phyloP scores from a whole-genome alignment of 1,284 basidiomycete species.

The Entoloma clypeatum region DNA sequence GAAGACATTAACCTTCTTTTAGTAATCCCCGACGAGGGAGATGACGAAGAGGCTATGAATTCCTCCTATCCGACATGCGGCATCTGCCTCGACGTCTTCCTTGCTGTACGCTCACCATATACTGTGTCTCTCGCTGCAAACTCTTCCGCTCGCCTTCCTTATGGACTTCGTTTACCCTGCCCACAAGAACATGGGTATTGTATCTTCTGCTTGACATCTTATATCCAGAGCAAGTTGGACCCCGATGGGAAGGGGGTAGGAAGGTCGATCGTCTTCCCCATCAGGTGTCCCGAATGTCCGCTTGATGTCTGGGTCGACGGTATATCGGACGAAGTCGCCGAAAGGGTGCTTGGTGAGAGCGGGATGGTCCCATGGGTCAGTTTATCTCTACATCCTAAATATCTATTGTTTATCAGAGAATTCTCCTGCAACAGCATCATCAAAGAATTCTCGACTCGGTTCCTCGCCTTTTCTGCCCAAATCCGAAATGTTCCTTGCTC shows the following conservation, averaged over 20 bases:
- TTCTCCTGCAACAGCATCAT: slow-evolving; percentile 26
- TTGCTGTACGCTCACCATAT: slow-evolving; percentile 33
- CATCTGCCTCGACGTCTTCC: slow-evolving; percentile 39
- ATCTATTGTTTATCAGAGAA: neutral
- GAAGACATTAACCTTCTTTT: neutral
- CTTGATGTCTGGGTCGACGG: slow-evolving; percentile 31
- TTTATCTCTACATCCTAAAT: neutral
- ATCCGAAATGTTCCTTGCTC: slow-evolving; percentile 35
- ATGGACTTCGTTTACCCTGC: slow-evolving; percentile 36
- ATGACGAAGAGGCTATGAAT: slow-evolving; percentile 9
- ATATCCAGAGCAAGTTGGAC: slow-evolving; percentile 36
- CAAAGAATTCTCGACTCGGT: slow-evolving; percentile 37
- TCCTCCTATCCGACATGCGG: slow-evolving; percentile 29
- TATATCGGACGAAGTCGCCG: slow-evolving; percentile 34
- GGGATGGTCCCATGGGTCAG: slow-evolving; percentile 36
- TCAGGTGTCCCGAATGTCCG: slow-evolving; percentile 38
- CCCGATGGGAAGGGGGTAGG: slow-evolving; percentile 30
- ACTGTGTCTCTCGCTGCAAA: slow-evolving; percentile 32
- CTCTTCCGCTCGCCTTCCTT: slow-evolving; percentile 33
- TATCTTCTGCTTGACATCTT: slow-evolving; percentile 31
- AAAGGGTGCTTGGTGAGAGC: slow-evolving; percentile 30
- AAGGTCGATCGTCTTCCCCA: slow-evolving; percentile 34
- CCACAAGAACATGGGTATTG: slow-evolving; percentile 36
- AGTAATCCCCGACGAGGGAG: slow-evolving; percentile 8
- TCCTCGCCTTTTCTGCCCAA: slow-evolving; percentile 38